phyloP scores from a whole-genome alignment of 2,329 filamentous ascomycete genomes.

The Geosmithia putterillii region DNA sequence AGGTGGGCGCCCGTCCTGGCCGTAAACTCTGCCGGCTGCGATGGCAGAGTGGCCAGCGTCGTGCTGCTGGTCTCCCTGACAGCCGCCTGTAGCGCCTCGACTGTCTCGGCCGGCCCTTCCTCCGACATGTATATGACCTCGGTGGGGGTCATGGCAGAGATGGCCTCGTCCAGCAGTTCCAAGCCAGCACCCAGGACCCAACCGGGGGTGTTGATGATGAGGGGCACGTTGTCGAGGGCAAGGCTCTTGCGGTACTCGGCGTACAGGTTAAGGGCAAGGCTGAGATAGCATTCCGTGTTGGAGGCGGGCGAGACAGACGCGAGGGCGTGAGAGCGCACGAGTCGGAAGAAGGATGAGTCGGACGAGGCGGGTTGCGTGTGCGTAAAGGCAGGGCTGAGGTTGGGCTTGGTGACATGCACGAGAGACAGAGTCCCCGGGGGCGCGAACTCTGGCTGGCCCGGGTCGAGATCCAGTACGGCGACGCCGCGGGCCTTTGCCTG shows the following conservation, averaged over 20 bases:
- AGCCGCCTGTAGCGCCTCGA: conserved; percentile 36
- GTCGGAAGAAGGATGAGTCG: conserved; percentile 15
- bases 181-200: conserved; percentile 63
- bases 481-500: conserved; percentile 18
- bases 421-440: conserved; percentile 60
- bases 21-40: conserved; percentile 42
- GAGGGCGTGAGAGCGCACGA: conserved; percentile 53
- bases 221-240: conserved; percentile 29
- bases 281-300: conserved; percentile 54
- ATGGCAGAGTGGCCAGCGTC: conserved; percentile 32
- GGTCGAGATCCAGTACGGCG: conserved; percentile 62
- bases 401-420: conserved; percentile 43
- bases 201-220: conserved; percentile 64
- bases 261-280: conserved; percentile 52
- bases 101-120: conserved; percentile 44
- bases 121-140: conserved; percentile 59
- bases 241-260: conserved; percentile 37
- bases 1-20: conserved; percentile 53
- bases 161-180: conserved; percentile 47
- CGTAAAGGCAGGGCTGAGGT: conserved; percentile 56
- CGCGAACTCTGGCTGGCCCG: conserved; percentile 64
- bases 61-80: conserved; percentile 30
- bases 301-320: conserved; percentile 53
- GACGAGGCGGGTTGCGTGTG: conserved; percentile 31
- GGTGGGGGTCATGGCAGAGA: conserved; percentile 39